These are phyloP conservation scores for Sclerotinia subarctica DNA, from an alignment of 2,329 filamentous ascomycete species.

Conservation along the genomic window DNA sequence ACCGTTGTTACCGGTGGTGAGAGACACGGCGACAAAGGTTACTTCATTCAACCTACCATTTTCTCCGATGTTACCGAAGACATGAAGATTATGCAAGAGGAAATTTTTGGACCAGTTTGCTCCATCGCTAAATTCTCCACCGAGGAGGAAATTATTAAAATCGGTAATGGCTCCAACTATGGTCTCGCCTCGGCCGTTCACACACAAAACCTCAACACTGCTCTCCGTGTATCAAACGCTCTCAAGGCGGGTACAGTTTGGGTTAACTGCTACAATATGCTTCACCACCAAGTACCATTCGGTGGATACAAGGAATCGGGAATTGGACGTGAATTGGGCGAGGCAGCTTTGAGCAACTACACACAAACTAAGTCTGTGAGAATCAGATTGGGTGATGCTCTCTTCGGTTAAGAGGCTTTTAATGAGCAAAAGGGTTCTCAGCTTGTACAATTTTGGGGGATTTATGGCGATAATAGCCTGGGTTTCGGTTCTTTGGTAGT, in stretches of 20 bases:
- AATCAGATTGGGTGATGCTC: conserved; percentile 49
- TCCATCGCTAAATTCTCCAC: conserved; percentile 68
- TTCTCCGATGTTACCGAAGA: conserved; percentile 67
- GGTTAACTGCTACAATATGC: conserved; percentile 57
- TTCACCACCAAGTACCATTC: conserved; percentile 65
- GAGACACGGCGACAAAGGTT: conserved; percentile 63
- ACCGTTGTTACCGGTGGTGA: conserved; percentile 63
- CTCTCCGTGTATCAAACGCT: conserved; percentile 61
- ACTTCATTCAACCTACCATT: conserved; percentile 72
- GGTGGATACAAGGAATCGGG: conserved; percentile 77
- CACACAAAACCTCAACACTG: conserved; percentile 66
- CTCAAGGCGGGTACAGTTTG: conserved; percentile 55
- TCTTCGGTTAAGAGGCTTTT: conserved; percentile 37
- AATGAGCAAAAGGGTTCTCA: not conserved
- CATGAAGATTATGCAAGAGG: conserved; percentile 73
- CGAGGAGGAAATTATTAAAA: conserved; percentile 62
- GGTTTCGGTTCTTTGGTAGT: conserved; percentile 2
- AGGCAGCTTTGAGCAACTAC: conserved; percentile 65
- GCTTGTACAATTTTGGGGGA: conserved; percentile 11
- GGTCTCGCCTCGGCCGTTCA: conserved; percentile 67
- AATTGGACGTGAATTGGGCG: conserved; percentile 72
- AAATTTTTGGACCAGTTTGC: conserved; percentile 73
- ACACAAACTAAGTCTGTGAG: conserved; percentile 65
- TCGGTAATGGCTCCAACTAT: conserved; percentile 62
- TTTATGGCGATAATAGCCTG: not conserved